A percentile compares a stretch with the other conserved stretches of the same genome.
Conservation (phyloP, 2,329 filamentous ascomycete genomes). For the Zymoseptoria brevis region DNA sequence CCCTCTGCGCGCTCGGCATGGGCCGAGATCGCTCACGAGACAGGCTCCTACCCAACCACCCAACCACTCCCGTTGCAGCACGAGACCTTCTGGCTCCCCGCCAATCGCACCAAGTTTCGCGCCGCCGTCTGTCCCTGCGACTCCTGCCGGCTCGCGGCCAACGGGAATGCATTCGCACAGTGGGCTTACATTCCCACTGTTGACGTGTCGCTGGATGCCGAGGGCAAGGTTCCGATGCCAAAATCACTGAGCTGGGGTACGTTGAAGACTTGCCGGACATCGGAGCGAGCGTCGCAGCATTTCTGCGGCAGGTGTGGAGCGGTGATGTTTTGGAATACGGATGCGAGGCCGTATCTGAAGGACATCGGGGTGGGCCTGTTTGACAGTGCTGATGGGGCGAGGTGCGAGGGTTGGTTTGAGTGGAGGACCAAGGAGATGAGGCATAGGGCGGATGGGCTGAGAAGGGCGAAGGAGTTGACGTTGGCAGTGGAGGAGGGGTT, state of each 20-base stretch:
- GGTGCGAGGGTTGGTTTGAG: conserved; percentile 52
- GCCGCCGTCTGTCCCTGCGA: conserved; percentile 54
- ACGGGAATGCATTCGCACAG: conserved; percentile 56
- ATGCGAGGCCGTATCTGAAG: conserved; percentile 46
- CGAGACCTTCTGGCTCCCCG: conserved; percentile 53
- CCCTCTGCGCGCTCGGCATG: conserved; percentile 42
- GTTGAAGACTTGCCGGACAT: conserved; percentile 48
- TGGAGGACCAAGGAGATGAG: conserved; percentile 55
- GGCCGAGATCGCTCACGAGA: conserved; percentile 36
- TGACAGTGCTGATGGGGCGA: conserved; percentile 42
- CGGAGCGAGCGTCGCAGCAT: conserved; percentile 46
- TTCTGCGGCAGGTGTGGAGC: conserved; percentile 58
- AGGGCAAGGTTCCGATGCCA: conserved; percentile 13
- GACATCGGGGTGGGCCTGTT: conserved; percentile 56
- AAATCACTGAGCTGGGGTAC: conserved; percentile 33
- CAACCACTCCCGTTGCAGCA: conserved; percentile 30
- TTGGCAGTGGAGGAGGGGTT: conserved; percentile 17
- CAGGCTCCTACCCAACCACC: not conserved
- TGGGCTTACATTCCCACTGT: conserved; percentile 57
- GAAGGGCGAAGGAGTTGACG: conserved; percentile 13
- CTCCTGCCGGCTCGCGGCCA: conserved; percentile 49
- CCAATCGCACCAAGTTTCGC: conserved; percentile 44
- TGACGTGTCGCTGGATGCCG: conserved; percentile 42
- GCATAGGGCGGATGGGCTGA: conserved; percentile 47
- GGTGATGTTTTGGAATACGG: conserved; percentile 54